A percentile compares a stretch with the other conserved stretches of the same genome.
phyloP scores from a whole-genome alignment of 768 basidiomycete genomes.

The Mycena galericulata region DNA sequence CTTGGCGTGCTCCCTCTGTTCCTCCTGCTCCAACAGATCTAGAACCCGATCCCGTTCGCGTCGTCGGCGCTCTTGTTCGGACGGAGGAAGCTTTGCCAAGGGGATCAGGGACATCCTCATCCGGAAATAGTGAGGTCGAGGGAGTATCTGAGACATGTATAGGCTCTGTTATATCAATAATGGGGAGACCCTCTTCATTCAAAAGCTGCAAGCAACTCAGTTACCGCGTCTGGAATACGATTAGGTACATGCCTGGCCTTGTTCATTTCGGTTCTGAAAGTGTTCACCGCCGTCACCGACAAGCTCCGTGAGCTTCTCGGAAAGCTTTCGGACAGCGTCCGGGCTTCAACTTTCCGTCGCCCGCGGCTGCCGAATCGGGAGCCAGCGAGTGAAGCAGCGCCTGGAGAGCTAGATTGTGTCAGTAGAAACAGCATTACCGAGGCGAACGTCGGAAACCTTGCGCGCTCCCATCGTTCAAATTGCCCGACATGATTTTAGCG shows the following conservation, averaged over 20 bases:
- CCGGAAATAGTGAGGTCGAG: constrained; percentile 37
- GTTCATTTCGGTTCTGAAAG: constrained; percentile 58
- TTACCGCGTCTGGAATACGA: constrained; percentile 30
- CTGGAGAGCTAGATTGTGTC: constrained; percentile 49
- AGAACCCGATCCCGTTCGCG: constrained; percentile 74
- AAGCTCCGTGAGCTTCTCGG: constrained; percentile 70
- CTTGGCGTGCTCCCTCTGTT: constrained; percentile 57
- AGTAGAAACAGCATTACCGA: constrained; percentile 26
- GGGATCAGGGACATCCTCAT: constrained; percentile 63
- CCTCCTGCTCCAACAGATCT: constrained; percentile 79
- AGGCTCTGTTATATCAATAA: constrained; percentile 82
- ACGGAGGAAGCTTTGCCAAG: constrained; percentile 56
- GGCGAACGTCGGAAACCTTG: constrained; percentile 40
- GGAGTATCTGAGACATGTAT: constrained; percentile 41
- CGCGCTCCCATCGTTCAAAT: constrained; percentile 43
- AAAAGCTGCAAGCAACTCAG: constrained; percentile 60
- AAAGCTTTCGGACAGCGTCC: constrained; percentile 65
- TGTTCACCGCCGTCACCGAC: constrained; percentile 57
- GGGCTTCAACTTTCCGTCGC: constrained; percentile 51
- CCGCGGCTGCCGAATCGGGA: constrained; percentile 43
- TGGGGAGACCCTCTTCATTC: constrained; percentile 84
- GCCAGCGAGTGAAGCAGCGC: constrained; percentile 55
- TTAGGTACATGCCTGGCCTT: constrained; percentile 65
- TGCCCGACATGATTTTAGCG: constrained; percentile 31
- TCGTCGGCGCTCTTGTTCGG: constrained; percentile 62